Conservation (phyloP, 2,329 filamentous ascomycete species). For the Plectosphaerella sp. region DNA sequence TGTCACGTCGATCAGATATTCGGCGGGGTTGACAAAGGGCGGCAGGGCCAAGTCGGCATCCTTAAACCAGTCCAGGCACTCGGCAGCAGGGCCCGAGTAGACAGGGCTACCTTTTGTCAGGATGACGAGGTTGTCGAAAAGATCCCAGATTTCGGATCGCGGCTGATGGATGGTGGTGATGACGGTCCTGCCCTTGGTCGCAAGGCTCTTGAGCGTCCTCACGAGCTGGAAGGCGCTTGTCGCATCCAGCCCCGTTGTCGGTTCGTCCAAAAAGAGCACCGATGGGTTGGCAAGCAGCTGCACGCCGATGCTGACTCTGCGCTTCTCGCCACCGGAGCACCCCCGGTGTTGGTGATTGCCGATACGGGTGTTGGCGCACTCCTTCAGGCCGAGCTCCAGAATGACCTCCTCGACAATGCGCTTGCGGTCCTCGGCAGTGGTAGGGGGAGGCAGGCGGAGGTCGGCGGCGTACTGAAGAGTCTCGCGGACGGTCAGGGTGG, state of each 20-base stretch:
- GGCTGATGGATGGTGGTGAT: constrained; percentile 75
- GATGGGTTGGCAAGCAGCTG: constrained; percentile 77
- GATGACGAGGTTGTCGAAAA: constrained; percentile 70
- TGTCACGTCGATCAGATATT: constrained; percentile 70
- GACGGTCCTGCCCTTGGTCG: constrained; percentile 64
- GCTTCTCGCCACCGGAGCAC: constrained; percentile 75
- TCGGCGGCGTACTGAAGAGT: constrained; percentile 71
- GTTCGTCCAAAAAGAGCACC: constrained; percentile 73
- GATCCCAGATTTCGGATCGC: constrained; percentile 72
- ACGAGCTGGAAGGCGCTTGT: constrained; percentile 73
- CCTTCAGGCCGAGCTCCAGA: constrained; percentile 68
- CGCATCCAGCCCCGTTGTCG: constrained; percentile 73
- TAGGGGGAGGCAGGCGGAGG: constrained; percentile 61
- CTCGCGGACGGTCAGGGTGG: constrained; percentile 70
- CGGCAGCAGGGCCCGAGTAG: constrained; percentile 57
- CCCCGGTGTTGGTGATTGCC: constrained; percentile 68
- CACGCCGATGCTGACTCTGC: constrained; percentile 71
- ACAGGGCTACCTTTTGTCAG: constrained; percentile 64
- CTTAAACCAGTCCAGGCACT: constrained; percentile 62
- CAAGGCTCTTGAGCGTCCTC: constrained; percentile 63
- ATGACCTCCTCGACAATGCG: constrained; percentile 73
- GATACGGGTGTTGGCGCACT: constrained; percentile 71
- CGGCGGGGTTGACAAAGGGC: constrained; percentile 72
- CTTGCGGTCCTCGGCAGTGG: constrained; percentile 52
- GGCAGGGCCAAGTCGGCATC: constrained; percentile 57